These are phyloP conservation scores for Entophlyctis luteolus DNA, from an alignment of 192 early-diverging fungal genomes.

Conservation along the genomic window DNA sequence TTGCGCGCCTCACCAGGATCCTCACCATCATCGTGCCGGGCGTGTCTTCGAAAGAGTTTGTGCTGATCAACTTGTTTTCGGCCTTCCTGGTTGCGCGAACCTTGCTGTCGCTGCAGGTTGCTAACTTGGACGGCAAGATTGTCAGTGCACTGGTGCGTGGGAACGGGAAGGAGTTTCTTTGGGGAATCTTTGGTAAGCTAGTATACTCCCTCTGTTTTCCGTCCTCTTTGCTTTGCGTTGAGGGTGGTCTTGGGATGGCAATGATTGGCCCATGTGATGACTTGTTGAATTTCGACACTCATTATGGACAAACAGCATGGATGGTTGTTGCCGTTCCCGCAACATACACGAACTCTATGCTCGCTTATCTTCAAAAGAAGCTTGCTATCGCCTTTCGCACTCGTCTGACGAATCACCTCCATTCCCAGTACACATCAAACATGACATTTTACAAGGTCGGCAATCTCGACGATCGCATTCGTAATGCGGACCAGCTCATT, in stretches of 20 bases:
- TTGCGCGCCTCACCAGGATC: conserved; percentile 63
- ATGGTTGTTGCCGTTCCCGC: conserved; percentile 91
- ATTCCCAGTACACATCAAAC: conserved; percentile 77
- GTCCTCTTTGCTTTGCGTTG: background rate
- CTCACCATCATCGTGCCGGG: conserved; percentile 84
- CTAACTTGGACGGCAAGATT: conserved; percentile 79
- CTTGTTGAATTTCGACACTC: background rate
- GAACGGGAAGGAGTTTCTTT: conserved; percentile 74
- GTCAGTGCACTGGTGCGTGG: conserved; percentile 74
- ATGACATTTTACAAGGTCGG: conserved; percentile 91
- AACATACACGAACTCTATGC: conserved; percentile 93
- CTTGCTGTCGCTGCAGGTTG: conserved; percentile 85
- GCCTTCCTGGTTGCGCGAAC: conserved; percentile 87
- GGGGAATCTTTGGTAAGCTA: conserved; percentile 61
- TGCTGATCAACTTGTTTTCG: conserved; percentile 78
- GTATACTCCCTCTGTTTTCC: background rate
- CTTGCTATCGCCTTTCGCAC: conserved; percentile 52
- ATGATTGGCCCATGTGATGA: background rate
- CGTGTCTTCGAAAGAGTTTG: conserved; percentile 76
- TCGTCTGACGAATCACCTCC: conserved; percentile 78
- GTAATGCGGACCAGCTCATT: conserved; percentile 63
- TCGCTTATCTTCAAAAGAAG: conserved; percentile 56
- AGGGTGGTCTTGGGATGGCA: background rate
- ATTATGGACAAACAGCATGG: conserved; percentile 55
- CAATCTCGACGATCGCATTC: conserved; percentile 54